Base-by-base conservation (phyloP, 352 stramenopile species). In the Phytophthora cactorum region DNA sequence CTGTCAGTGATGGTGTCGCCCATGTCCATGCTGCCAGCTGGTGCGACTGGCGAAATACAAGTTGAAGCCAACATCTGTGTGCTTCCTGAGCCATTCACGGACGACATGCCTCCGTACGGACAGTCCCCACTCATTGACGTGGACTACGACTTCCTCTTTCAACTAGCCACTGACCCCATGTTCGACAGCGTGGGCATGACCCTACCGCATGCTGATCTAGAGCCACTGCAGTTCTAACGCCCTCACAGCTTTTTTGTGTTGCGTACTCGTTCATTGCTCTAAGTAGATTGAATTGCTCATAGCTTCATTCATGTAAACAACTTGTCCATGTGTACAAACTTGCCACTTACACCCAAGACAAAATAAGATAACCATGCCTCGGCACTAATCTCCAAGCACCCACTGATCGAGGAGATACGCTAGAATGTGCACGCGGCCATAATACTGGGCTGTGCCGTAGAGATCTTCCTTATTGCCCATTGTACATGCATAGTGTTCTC, bases 41-140 rank as follows among this genome's bases (percentile, higher is more conserved):
- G 4, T 52, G n/a, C 66, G 66, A 70, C 66, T 74, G 47, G 49
- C 32, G 66, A 66, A 59, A 74, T 69, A 6, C 66, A 66, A 52
- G 47, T 70, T 70, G 66, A 74, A 70, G 53, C 56, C 52, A 52
- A 7, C 27, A 57, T 74, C 12, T 66, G 63, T 34, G 27, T 71
- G 52, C 52, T 57, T 44, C 52, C 61, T 47, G 36, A 56, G 6
- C 22, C 28, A 25, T 72, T 67, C 15, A 36, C 34, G 56, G 63
- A 71, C 57, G 55, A 62, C 3, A 44, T 36, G 5, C 57, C 63
- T 9, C 6, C 34, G 17, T 62, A 62, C 36, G 36, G 31, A 47
- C 57, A 62, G 0, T 62, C 51, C 14, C 51, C 50, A 34, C 15
- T 59, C 29, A 38, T 72, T 47, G 59, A 70, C 52, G 29, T 44